Evolutionary conservation across 1,284 basidiomycete genomes (phyloP).

Genomic region (Ganoderma leucocontextum): DNA sequence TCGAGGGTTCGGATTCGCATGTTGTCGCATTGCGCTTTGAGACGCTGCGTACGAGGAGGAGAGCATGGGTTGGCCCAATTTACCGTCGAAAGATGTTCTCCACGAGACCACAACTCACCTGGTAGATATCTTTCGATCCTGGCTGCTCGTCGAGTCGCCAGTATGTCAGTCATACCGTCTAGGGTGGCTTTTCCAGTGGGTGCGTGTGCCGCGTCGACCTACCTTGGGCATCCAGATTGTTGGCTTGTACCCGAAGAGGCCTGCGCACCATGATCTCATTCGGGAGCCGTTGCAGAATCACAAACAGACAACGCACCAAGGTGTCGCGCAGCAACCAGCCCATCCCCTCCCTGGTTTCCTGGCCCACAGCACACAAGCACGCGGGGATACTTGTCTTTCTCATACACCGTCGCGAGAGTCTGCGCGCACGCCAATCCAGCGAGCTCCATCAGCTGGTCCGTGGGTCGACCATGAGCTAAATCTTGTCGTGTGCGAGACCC

Average conservation of each 20-base stretch:
- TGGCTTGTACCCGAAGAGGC: slow-evolving; percentile 89
- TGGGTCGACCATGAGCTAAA: not conserved
- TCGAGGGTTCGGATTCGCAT: slow-evolving; percentile 80
- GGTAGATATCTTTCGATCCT: slow-evolving; percentile 89
- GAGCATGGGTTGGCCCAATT: not conserved
- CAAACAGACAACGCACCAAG: slow-evolving; percentile 62
- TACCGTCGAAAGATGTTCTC: not conserved
- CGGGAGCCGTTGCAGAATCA: too few species aligned
- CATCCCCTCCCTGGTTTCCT: slow-evolving; percentile 98
- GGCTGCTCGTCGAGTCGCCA: slow-evolving; percentile 57
- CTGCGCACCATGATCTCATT: slow-evolving; percentile 46
- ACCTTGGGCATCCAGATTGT: slow-evolving; percentile 94
- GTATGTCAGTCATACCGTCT: not conserved
- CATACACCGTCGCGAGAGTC: slow-evolving; percentile 82
- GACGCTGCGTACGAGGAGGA: slow-evolving; percentile 55
- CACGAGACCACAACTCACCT: slow-evolving; percentile 51
- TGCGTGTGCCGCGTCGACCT: slow-evolving; percentile 22
- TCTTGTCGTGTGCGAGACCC: not conserved
- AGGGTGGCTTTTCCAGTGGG: not conserved
- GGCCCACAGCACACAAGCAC: slow-evolving; percentile 96
- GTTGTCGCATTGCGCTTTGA: slow-evolving; percentile 89
- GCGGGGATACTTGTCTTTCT: slow-evolving; percentile 66
- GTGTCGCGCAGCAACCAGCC: slow-evolving; percentile 95
- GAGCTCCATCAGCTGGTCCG: slow-evolving; percentile 90
- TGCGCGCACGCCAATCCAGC: slow-evolving; percentile 98